Conservation (phyloP, 371 early-diverging fungal genomes). For the Actinomortierella ambigua region DNA sequence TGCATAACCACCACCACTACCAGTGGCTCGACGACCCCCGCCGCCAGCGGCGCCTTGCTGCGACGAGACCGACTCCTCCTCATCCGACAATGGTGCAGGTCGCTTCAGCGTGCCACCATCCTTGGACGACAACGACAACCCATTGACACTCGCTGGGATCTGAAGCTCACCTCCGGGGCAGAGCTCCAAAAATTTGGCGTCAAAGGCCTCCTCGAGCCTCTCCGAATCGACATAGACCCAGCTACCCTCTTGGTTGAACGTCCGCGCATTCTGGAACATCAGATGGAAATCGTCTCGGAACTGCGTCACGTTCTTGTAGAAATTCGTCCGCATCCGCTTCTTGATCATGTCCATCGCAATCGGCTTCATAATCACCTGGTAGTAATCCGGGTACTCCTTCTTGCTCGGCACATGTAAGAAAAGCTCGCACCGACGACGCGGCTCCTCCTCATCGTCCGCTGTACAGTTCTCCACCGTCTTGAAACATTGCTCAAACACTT, state of each 20-base stretch:
- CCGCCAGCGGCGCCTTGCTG: conserved; percentile 14
- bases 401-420: conserved; percentile 80
- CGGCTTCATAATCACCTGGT: conserved; percentile 82
- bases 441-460: conserved; percentile 54
- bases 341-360: conserved; percentile 80
- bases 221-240: conserved; percentile 81
- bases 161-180: conserved; percentile 49
- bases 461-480: conserved; percentile 58
- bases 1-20: too few relatives aligned
- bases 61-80: conserved; percentile 31
- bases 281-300: conserved; percentile 66
- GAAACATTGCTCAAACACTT: conserved; percentile 54
- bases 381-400: conserved; percentile 84
- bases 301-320: conserved; percentile 56
- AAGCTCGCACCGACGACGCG: conserved; percentile 65
- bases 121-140: conserved; percentile 9
- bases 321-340: conserved; percentile 57
- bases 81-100: conserved; percentile 38
- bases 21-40: conserved; percentile 9
- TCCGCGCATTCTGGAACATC: conserved; percentile 84
- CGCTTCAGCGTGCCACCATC: conserved; percentile 33
- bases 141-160: conserved; percentile 12
- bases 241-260: conserved; percentile 80
- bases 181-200: conserved; percentile 47
- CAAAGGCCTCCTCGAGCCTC: conserved; percentile 54